Conservation (phyloP, 2,329 filamentous ascomycete species). For the Claviceps digitariae region DNA sequence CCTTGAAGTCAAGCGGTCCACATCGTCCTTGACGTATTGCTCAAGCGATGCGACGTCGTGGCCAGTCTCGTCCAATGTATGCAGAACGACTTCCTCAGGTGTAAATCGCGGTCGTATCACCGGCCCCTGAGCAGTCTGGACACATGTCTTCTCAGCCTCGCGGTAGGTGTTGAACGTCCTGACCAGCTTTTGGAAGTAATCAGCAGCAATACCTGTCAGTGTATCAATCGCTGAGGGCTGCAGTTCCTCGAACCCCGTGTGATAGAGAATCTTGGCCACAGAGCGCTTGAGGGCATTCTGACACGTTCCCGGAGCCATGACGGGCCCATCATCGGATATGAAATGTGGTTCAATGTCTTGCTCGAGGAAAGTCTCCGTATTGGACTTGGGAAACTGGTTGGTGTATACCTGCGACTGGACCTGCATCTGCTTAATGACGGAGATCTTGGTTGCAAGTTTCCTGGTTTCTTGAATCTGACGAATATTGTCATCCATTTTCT, state of each 20-base stretch:
- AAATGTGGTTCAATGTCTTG: conserved; percentile 80
- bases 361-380: conserved; percentile 78
- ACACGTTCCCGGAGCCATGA: conserved; percentile 74
- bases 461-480: conserved; percentile 92
- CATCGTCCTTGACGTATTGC: conserved; percentile 78
- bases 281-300: conserved; percentile 78
- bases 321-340: conserved; percentile 72
- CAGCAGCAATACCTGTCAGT: conserved; percentile 75
- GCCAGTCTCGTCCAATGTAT: conserved; percentile 74
- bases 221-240: conserved; percentile 88
- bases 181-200: conserved; percentile 79
- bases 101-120: conserved; percentile 54
- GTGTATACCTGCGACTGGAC: conserved; percentile 94
- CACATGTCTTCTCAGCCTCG: conserved; percentile 64
- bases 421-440: conserved; percentile 99
- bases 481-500: conserved; percentile 81
- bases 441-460: conserved; percentile 91
- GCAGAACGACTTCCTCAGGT: conserved; percentile 73
- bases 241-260: conserved; percentile 91
- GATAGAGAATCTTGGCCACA: conserved; percentile 89
- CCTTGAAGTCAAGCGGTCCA: conserved; percentile 73
- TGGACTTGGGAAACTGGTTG: conserved; percentile 96
- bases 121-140: conserved; percentile 28
- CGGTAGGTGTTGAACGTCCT: conserved; percentile 69
- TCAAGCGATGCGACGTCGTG: conserved; percentile 72